These are phyloP conservation scores for Tetradesmus lagerheimii DNA, from an alignment of 139 green algal genomes.

Conservation along the genomic window DNA sequence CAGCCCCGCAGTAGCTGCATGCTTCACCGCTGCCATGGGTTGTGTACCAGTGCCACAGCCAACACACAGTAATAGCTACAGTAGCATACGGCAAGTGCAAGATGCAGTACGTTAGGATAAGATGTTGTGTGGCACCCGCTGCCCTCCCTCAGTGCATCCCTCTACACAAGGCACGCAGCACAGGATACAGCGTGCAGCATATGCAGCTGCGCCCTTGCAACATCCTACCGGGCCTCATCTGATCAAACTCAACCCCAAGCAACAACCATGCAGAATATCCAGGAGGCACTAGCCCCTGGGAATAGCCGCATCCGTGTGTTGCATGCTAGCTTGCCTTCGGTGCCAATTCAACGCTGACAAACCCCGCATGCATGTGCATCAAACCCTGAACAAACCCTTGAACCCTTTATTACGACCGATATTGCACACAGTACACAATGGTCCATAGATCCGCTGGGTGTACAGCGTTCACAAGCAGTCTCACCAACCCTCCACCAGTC, in stretches of 20 bases:
- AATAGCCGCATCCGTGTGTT: background rate
- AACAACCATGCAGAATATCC: background rate
- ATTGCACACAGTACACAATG: background rate
- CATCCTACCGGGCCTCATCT: background rate
- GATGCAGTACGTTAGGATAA: background rate
- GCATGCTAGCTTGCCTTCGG: no score
- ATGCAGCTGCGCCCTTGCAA: background rate
- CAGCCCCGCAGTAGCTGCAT: no score
- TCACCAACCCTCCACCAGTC: background rate
- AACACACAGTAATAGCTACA: background rate
- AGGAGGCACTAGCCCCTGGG: background rate
- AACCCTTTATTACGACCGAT: no score
- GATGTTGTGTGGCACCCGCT: background rate
- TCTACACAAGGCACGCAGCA: background rate
- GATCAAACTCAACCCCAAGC: background rate
- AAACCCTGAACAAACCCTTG: no score
- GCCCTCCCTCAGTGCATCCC: background rate
- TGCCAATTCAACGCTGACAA: no score
- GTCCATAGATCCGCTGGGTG: background rate
- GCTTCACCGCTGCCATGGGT: no score
- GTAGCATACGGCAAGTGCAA: background rate
- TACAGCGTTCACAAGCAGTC: no score
- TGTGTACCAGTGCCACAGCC: background rate
- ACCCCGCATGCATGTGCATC: no score
- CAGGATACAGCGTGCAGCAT: background rate